Evolutionary conservation across 106 monocot genomes (phyloP).

Genomic region (Apostasia shenzhenica): DNA sequence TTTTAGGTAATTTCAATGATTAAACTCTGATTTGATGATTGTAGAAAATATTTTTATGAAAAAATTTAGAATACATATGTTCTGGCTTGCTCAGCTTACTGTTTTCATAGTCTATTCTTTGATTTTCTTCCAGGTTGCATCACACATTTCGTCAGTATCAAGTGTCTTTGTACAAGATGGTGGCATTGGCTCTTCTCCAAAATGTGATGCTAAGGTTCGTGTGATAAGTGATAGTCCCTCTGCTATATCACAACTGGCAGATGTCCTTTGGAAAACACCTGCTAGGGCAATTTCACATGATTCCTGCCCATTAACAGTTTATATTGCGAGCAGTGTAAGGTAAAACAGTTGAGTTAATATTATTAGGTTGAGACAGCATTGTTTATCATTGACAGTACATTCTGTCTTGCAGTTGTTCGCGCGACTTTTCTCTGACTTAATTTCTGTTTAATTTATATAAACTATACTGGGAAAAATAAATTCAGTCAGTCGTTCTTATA

Average conservation of each 20-base stretch:
- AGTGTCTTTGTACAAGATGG: constrained; percentile 95
- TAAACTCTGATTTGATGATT: neutral
- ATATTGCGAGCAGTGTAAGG: constrained; percentile 82
- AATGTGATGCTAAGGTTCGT: constrained; percentile 89
- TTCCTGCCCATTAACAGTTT: constrained; percentile 75
- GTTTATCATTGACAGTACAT: too few species aligned
- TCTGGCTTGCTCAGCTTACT: neutral
- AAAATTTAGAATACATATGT: neutral
- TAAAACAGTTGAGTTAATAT: constrained; percentile 8
- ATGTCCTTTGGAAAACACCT: constrained; percentile 55
- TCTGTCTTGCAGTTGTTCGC: too few species aligned
- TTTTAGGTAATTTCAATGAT: too few species aligned
- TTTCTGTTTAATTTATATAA: too few species aligned
- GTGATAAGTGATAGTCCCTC: constrained; percentile 83
- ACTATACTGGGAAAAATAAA: too few species aligned
- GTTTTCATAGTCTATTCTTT: neutral
- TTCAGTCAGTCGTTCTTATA: too few species aligned
- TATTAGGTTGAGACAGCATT: too few species aligned
- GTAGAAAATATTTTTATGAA: neutral
- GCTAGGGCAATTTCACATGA: constrained; percentile 76
- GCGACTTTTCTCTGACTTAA: too few species aligned
- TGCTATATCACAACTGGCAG: constrained; percentile 47
- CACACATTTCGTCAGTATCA: constrained; percentile 71
- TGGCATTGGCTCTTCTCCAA: constrained; percentile 51
- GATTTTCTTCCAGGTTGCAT: constrained; percentile 62